These are phyloP conservation scores for Nitzschia putrida DNA, from an alignment of 108 stramenopile species.

Conservation along the genomic window DNA sequence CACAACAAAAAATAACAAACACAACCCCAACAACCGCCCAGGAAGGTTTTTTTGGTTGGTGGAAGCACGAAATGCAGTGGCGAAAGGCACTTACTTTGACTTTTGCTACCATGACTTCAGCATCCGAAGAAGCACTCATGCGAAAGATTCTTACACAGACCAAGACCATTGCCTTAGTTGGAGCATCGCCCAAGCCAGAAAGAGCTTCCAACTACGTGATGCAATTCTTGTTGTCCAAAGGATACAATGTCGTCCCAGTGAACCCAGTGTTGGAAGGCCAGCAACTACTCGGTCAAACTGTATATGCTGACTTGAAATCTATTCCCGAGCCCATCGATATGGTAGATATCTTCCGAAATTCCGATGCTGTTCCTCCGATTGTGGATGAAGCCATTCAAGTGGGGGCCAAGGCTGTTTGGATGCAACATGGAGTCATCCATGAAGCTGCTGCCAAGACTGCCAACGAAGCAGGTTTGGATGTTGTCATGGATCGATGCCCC, in stretches of 20 bases:
- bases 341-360: conserved; percentile 81
- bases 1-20: too few species aligned
- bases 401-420: conserved; percentile 78
- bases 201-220: conserved; percentile 78
- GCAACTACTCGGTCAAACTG: conserved; percentile 61
- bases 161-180: conserved; percentile 81
- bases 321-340: conserved; percentile 72
- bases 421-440: conserved; percentile 79
- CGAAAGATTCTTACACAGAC: conserved; percentile 59
- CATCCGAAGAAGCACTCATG: conserved; percentile 57
- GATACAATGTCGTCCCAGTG: conserved; percentile 80
- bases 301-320: conserved; percentile 57
- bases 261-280: conserved; percentile 79
- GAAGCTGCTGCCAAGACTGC: conserved; percentile 73
- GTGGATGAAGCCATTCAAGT: conserved; percentile 80
- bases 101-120: conserved; percentile 22
- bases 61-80: background rate
- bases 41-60: too few species aligned
- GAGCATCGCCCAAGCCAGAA: conserved; percentile 68
- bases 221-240: conserved; percentile 51
- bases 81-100: conserved; percentile 4
- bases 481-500: conserved; percentile 81
- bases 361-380: conserved; percentile 62
- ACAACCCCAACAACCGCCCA: too few species aligned
- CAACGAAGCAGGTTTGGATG: conserved; percentile 66